Evolutionary conservation across 2,329 filamentous ascomycete genomes (phyloP).

Genomic region (Penicillium corylophilum): DNA sequence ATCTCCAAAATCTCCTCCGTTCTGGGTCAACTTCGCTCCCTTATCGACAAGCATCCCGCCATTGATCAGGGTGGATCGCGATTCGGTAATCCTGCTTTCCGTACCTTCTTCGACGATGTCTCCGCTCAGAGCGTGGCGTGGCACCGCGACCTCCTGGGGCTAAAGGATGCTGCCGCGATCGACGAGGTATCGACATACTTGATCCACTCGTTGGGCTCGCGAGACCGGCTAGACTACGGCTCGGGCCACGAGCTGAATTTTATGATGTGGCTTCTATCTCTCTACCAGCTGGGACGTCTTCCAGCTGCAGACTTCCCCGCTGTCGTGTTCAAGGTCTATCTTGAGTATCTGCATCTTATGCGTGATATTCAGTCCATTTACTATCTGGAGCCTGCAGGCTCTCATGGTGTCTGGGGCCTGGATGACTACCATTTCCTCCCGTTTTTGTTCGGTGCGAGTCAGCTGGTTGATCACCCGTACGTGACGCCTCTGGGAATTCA

Average conservation of each 20-base stretch:
- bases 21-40: conserved; percentile 65
- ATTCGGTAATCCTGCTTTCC: conserved; percentile 93
- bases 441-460: conserved; percentile 90
- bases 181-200: conserved; percentile 79
- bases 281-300: conserved; percentile 74
- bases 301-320: conserved; percentile 66
- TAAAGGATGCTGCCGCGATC: conserved; percentile 52
- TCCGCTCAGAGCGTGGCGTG: conserved; percentile 39
- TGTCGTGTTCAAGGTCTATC: conserved; percentile 75
- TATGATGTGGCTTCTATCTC: conserved; percentile 90
- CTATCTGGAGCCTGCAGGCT: conserved; percentile 94
- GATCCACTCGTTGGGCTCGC: conserved; percentile 79
- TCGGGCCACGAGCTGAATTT: conserved; percentile 98
- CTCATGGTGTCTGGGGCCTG: conserved; percentile 95
- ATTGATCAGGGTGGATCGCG: conserved; percentile 83
- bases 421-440: conserved; percentile 98
- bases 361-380: conserved; percentile 85
- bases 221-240: conserved; percentile 87
- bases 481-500: conserved; percentile 81
- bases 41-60: conserved; percentile 70
- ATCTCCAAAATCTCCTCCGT: conserved; percentile 67
- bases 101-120: conserved; percentile 66
- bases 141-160: conserved; percentile 42
- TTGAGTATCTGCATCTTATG: conserved; percentile 82
- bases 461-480: conserved; percentile 79